Percentiles rank a stretch among this genome's conserved stretches.
These are phyloP conservation scores for Leucaena leucocephala DNA, from an alignment of 306 rosid genomes.

Conservation along the genomic window DNA sequence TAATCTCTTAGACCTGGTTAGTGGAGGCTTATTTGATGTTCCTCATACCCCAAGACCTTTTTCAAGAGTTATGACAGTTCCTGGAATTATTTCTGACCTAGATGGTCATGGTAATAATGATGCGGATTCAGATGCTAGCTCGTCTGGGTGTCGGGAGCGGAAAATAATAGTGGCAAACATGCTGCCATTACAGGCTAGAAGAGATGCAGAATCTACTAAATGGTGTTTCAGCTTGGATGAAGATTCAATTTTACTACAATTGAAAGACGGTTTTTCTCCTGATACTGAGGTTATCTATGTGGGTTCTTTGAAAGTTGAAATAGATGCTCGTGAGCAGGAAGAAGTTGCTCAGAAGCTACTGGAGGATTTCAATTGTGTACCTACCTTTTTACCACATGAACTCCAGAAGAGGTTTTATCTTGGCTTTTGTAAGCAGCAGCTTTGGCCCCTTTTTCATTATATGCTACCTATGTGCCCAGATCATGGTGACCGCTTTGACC, in stretches of 20 bases:
- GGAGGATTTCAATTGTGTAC: slow-evolving; percentile 70
- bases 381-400: slow-evolving; percentile 75
- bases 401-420: slow-evolving; percentile 62
- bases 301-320: slow-evolving; percentile 74
- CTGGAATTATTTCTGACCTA: slow-evolving; percentile 67
- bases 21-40: slow-evolving; percentile 53
- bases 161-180: slow-evolving; percentile 79
- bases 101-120: slow-evolving; percentile 54
- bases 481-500: slow-evolving; percentile 78
- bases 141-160: slow-evolving; percentile 60
- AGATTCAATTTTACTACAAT: slow-evolving; percentile 67
- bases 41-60: slow-evolving; percentile 63
- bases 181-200: slow-evolving; percentile 74
- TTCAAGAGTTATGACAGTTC: slow-evolving; percentile 76
- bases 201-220: slow-evolving; percentile 59
- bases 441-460: slow-evolving; percentile 88
- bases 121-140: slow-evolving; percentile 62
- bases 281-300: slow-evolving; percentile 73
- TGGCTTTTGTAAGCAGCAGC: slow-evolving; percentile 73
- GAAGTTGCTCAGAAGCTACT: slow-evolving; percentile 74
- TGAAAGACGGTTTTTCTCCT: slow-evolving; percentile 68
- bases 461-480: slow-evolving; percentile 81
- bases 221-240: slow-evolving; percentile 76
- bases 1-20: slow-evolving; percentile 58
- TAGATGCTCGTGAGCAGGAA: slow-evolving; percentile 69